A percentile compares a stretch with the other conserved stretches of the same genome.
Conservation (phyloP, 2,329 filamentous ascomycete species). For the Torrubiella hemipterigena region DNA sequence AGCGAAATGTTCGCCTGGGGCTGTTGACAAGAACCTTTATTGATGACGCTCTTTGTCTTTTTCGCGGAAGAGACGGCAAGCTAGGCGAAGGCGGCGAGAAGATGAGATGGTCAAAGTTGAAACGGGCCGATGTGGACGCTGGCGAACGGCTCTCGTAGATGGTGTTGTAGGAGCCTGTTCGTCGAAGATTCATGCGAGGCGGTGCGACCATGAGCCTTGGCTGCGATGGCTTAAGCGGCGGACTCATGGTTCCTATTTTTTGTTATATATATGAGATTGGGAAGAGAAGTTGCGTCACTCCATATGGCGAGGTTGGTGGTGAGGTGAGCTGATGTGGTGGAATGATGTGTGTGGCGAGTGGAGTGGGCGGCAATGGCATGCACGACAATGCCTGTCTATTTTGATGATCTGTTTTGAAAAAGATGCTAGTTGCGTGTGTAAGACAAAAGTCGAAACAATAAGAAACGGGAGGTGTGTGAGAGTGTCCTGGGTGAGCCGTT, state of each 20-base stretch:
- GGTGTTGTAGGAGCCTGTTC: slow-evolving; percentile 44
- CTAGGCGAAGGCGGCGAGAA: slow-evolving; percentile 58
- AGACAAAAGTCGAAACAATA: no score
- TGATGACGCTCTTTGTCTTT: slow-evolving; percentile 51
- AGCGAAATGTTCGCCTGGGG: slow-evolving; percentile 44
- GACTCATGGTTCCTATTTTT: slow-evolving; percentile 23
- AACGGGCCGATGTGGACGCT: slow-evolving; percentile 46
- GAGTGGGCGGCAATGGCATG: no score
- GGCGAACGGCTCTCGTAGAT: slow-evolving; percentile 40
- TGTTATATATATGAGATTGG: slow-evolving; percentile 10
- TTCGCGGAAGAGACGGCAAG: slow-evolving; percentile 55
- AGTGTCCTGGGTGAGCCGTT: no score
- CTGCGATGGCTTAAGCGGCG: slow-evolving; percentile 32
- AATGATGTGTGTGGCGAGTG: no score
- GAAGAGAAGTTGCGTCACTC: slow-evolving; percentile 9
- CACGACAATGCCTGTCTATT: no score
- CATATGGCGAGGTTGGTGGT: no score
- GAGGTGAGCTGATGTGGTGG: no score
- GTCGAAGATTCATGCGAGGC: slow-evolving; percentile 46
- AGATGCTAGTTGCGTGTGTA: no score
- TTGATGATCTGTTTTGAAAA: no score
- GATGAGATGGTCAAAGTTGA: slow-evolving; percentile 55
- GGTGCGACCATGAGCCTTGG: slow-evolving; percentile 40
- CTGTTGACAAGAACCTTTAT: slow-evolving; percentile 32
- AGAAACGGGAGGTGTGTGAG: no score